Percentiles rank a stretch among this genome's conserved stretches.
Evolutionary conservation across 345 rosid species (phyloP).

Genomic region (Atalantia buxifolia): DNA sequence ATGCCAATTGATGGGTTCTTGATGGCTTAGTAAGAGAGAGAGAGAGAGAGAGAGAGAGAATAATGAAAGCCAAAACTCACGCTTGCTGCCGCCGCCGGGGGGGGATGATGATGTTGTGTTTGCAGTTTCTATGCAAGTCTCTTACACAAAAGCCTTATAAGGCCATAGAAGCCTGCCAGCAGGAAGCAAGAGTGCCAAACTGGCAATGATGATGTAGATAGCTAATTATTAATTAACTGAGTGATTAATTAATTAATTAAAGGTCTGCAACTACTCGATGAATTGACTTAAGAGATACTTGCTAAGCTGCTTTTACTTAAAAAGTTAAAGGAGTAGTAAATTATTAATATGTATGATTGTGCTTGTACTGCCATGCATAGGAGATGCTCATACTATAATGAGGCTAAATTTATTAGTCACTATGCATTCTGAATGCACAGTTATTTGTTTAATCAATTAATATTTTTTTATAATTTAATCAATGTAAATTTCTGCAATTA

Average conservation of each 20-base stretch:
- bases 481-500: too few species aligned
- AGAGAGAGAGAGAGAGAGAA: slow-evolving; percentile 19
- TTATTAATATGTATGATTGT: slow-evolving; percentile 20
- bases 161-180: slow-evolving; percentile 14
- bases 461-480: too few species aligned
- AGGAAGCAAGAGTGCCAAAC: slow-evolving; percentile 23
- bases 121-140: background rate
- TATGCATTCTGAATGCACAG: too few species aligned
- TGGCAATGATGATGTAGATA: slow-evolving; percentile 29
- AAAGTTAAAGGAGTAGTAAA: slow-evolving; percentile 1
- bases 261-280: slow-evolving; percentile 12
- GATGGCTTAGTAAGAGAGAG: slow-evolving; percentile 17
- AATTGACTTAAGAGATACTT: slow-evolving; percentile 47
- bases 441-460: too few species aligned
- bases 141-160: slow-evolving; percentile 30
- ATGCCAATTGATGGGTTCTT: slow-evolving; percentile 31
- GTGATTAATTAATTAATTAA: background rate
- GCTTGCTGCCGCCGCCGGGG: too few species aligned
- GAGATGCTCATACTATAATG: slow-evolving; percentile 5
- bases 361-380: background rate
- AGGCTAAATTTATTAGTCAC: too few species aligned
- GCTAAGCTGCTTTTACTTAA: slow-evolving; percentile 32
- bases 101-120: too few species aligned
- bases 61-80: slow-evolving; percentile 59
- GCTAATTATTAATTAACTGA: slow-evolving; percentile 6